Conservation (phyloP, 1,284 basidiomycete species). For the Cutaneotrichosporon spelunceum region DNA sequence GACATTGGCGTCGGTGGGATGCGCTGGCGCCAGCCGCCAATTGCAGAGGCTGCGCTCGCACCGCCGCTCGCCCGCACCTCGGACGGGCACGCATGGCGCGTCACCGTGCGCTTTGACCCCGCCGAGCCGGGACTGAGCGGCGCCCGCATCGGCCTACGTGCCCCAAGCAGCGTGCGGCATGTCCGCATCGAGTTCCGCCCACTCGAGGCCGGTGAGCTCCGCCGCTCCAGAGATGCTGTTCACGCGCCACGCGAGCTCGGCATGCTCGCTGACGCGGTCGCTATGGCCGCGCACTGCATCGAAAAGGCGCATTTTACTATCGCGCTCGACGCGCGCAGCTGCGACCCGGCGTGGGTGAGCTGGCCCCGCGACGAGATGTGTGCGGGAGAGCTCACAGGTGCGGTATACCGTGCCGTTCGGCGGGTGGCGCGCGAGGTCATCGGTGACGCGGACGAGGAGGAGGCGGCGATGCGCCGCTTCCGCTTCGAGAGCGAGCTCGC, state of each 20-base stretch:
- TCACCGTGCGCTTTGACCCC: conserved; percentile 5
- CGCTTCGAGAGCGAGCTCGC: neutral
- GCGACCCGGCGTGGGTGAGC: neutral
- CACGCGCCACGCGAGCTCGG: conserved; percentile 4
- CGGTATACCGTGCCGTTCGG: neutral
- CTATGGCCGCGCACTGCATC: conserved; percentile 3
- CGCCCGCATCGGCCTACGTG: conserved; percentile 1
- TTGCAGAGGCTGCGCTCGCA: conserved; percentile 3
- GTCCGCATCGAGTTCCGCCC: neutral
- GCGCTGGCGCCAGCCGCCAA: conserved; percentile 14
- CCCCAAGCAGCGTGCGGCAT: neutral
- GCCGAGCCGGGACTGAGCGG: conserved; percentile 7
- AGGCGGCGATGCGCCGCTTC: conserved; percentile 5
- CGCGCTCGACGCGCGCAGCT: neutral
- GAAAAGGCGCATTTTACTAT: neutral
- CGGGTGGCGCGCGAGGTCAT: neutral
- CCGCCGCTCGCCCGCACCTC: neutral
- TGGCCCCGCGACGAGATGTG: conserved; percentile 1
- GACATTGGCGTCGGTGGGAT: conserved; percentile 1
- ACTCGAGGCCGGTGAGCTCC: conserved; percentile 7
- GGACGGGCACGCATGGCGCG: neutral
- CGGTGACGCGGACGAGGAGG: neutral
- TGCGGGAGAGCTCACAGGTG: neutral
- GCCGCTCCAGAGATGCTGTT: neutral
- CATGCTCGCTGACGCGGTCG: conserved; percentile 5